Base-by-base conservation (phyloP, 2,329 filamentous ascomycete genomes). In the Fusarium sp. region DNA sequence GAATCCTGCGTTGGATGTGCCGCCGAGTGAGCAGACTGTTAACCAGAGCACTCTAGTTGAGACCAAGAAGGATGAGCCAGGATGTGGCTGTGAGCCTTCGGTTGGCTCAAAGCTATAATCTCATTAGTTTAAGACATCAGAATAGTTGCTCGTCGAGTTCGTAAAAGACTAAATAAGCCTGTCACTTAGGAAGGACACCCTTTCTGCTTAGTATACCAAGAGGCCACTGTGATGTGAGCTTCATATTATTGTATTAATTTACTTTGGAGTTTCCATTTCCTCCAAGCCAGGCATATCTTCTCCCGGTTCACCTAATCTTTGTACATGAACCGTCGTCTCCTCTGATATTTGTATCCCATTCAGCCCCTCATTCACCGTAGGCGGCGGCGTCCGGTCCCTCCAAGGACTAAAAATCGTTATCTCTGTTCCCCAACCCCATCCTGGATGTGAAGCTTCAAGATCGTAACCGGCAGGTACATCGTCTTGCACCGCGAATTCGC, bases 1-100 rank as follows among this genome's bases (percentile, higher is more conserved):
- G 56, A 85, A 85, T 62, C 83, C 83, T 18, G 81, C 84, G 3
- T 73, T 85, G 30, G 83, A 85, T 60, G 80, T 84, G 18, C 83
- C 82, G 1, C 71, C 55, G 0, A 72, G 70, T 14, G 56, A 65
- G 45, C 71, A 73, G 23, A 59, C 44, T 0, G 60, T 73, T 1
- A 73, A 73, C 23, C 44, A 70, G 37, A 68, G 70, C 8, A 70
- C 59, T 2, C 25, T 73, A 13, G 19, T 73, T 7, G 52, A 67
- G 23, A 62, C 28, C 3, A 58, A 44, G 10, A 52, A 23, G 37
- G 11, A 4, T 7, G 37, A 61, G 6, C 2, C 7, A 8, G 48
- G 34, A 12, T 69, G 67, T 14, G 57, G 41, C 4, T 69, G 67
- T 4, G 66, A 67, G 4, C 18, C 56, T 1, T 49, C 19, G 4